Evolutionary conservation across 768 basidiomycete species (phyloP), one percentile per base, ranked within the genome.

Genomic region (Dacryopinax primogenitus): DNA sequence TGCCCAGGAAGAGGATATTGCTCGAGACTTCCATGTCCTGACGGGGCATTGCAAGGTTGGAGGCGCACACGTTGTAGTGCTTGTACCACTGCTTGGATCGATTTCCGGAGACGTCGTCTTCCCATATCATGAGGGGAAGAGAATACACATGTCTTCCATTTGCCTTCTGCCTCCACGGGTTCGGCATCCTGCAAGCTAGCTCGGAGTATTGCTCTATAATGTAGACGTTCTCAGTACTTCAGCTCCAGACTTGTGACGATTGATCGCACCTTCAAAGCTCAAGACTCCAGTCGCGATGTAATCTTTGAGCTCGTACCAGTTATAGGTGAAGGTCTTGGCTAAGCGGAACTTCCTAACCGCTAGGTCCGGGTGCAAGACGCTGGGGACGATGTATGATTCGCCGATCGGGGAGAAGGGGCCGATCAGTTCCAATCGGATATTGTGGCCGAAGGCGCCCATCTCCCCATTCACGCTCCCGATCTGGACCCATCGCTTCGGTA

Each of bases 71-170:
- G 6, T 13, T 23, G 45, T 13, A 13, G 34, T 62, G 62, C 32
- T 62, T 62, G 62, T 62, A 11, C 62, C 62, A 62, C 35, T 62
- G 34, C 58, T 61, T 41, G 30, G 58, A 58, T 23, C 62, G 32
- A n/a, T 47, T 41, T 13, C 32, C 47, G 62, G 30, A n/a, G 36
- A 37, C 26, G 18, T 39, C 37, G 2, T 30, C 37, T 21, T 33
- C 62, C 41, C 67, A 34, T 33, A 62, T 7, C 51, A 16, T 23
- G 16, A 36, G 16, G 18, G 62, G 45, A 23, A 36, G 39, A 30
- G 64, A 18, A 30, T 26, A 1, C 7, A 44, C 30, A 35, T 35
- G 16, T 30, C 58, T 7, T 16, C 62, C 62, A 16, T 39, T 16
- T 26, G n/a, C 39, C 2, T 35, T 11, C 21, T 23, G 41, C 9